Base-by-base conservation (phyloP, 306 rosid genomes). In the Elaeagnus macrophylla region DNA sequence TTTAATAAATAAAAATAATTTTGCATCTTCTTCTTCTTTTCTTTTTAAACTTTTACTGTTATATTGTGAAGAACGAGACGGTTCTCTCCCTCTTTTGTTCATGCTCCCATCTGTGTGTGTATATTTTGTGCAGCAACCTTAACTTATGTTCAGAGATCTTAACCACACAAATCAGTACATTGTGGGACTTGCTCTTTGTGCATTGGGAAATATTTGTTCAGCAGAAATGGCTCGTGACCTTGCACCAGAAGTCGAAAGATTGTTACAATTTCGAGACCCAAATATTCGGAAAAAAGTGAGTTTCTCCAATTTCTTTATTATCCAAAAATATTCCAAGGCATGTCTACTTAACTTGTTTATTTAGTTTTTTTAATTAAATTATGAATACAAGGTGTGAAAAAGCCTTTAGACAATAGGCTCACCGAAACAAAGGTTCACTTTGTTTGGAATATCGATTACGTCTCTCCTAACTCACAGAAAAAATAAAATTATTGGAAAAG, bases 151-250 rank as follows among this genome's bases (percentile, higher is more conserved):
- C 76, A 91, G 99, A 84, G 99, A 91, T 82, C 95, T 91, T 56
- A 87, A 91, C 77, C 99, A 91, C 74, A 48, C 83, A 60, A 91
- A 84, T 65, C 99, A 87, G 85, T 91, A 91, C 69, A 87, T 91
- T 66, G 99, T 91, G 59, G 99, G 99, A 73, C 99, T 91, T 64
- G 99, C 99, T 18, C 96, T 91, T 57, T 91, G 99, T 80, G 99
- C 99, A 68, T 69, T 91, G 60, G 99, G 99, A 65, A 91, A 91
- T 77, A 91, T 91, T 71, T 91, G 96, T 68, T 91, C 99, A 20
- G 99, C 99, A 5, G 99, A 91, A 72, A 91, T 90, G 95, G 95
- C 97, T 66, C 95, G 95, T 81, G 97, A 86, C 82, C 97, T 90
- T 73, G 97, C 97, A 55, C 88, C 95, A 9, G 95, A 90, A 79